Evolutionary conservation across 2,329 filamentous ascomycete genomes (phyloP).

Genomic region (Didymella glomerata): DNA sequence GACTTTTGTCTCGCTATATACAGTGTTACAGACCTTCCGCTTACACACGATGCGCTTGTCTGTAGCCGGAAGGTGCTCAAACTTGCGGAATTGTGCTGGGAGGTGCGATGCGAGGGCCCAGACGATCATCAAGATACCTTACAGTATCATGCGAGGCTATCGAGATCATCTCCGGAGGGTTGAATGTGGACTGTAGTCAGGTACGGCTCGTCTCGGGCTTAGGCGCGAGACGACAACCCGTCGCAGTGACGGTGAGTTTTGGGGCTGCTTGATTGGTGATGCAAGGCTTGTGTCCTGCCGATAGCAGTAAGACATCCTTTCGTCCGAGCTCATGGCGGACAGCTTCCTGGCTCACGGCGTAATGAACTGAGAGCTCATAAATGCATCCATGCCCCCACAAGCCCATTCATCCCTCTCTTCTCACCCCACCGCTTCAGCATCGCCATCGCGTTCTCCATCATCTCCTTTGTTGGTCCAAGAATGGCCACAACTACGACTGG

Average conservation of each 20-base stretch:
- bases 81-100: neutral
- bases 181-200: neutral
- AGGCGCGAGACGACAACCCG: neutral
- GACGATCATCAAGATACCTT: neutral
- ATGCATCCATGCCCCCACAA: conserved; percentile 21
- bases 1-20: neutral
- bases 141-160: neutral
- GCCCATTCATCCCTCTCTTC: conserved; percentile 18
- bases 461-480: conserved; percentile 28
- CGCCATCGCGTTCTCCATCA: conserved; percentile 26
- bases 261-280: neutral
- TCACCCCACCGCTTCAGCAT: conserved; percentile 40
- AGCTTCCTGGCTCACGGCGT: neutral
- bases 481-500: conserved; percentile 37
- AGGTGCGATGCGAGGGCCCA: neutral
- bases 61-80: neutral
- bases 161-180: neutral
- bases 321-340: neutral
- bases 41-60: neutral
- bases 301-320: neutral
- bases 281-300: neutral
- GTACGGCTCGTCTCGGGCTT: neutral
- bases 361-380: conserved; percentile 4
- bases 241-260: neutral
- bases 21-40: neutral